phyloP scores from a whole-genome alignment of 495 filamentous ascomycete species.

The Recurvomyces mirabilis region DNA sequence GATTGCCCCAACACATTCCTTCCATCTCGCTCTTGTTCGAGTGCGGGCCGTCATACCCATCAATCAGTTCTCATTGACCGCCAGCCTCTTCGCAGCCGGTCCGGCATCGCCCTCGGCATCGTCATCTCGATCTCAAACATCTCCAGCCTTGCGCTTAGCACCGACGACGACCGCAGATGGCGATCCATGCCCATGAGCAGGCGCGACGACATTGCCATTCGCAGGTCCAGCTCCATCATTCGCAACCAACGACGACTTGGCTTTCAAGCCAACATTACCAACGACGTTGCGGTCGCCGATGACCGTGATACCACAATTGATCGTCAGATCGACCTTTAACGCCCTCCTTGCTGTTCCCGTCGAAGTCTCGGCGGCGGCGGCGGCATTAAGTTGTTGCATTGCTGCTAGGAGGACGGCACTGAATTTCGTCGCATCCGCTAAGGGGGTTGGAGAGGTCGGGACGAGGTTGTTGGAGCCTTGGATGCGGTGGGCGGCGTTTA shows the following conservation, averaged over 20 bases:
- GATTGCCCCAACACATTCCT: too few species aligned
- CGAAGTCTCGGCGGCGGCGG: neutral
- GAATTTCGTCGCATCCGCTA: constrained; percentile 13
- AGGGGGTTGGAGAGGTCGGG: constrained; percentile 7
- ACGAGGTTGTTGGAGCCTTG: constrained; percentile 21
- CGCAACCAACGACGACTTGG: neutral
- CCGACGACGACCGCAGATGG: neutral
- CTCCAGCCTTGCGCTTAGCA: constrained; percentile 15
- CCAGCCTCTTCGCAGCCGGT: constrained; percentile 3
- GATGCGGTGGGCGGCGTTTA: constrained; percentile 21
- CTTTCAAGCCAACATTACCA: constrained; percentile 13
- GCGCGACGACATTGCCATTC: neutral
- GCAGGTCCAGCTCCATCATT: neutral
- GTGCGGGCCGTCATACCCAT: too few species aligned
- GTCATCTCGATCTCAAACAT: too few species aligned
- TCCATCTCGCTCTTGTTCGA: too few species aligned
- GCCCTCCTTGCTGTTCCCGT: neutral
- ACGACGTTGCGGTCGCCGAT: constrained; percentile 21
- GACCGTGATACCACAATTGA: constrained; percentile 21
- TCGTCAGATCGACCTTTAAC: constrained; percentile 12
- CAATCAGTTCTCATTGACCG: neutral
- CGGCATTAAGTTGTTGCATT: constrained; percentile 10
- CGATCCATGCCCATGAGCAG: neutral
- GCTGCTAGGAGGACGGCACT: constrained; percentile 11
- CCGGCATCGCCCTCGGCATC: neutral